Conservation (phyloP, 495 filamentous ascomycete species). For the Jackrogersella multiformis region DNA sequence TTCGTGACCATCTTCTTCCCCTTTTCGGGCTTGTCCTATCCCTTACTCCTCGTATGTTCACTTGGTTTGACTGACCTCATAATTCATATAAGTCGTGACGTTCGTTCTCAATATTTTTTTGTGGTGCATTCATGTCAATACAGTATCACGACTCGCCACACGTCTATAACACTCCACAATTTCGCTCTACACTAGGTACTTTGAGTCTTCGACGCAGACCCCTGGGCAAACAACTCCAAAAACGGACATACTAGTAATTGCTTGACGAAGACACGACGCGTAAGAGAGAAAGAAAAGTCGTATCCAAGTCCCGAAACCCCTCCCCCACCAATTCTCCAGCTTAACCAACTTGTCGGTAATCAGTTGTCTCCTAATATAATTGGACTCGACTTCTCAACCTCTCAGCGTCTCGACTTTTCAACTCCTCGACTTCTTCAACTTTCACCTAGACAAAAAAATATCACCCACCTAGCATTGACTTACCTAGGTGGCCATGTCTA, state of each 20-base stretch:
- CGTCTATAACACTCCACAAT: constrained; percentile 19
- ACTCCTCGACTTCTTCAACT: background rate
- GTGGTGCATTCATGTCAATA: constrained; percentile 1
- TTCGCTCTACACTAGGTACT: too few species aligned
- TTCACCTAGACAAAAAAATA: too few species aligned
- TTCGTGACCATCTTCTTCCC: constrained; percentile 21
- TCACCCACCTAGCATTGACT: background rate
- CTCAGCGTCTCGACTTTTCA: too few species aligned
- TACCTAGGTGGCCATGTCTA: constrained; percentile 29
- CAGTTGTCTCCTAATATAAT: constrained; percentile 2
- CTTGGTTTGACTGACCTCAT: background rate
- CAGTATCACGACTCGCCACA: constrained; percentile 5
- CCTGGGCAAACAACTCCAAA: constrained; percentile 12
- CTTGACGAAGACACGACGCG: constrained; percentile 22
- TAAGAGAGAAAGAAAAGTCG: constrained; percentile 14
- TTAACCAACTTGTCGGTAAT: constrained; percentile 1
- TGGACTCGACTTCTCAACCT: background rate
- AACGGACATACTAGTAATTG: constrained; percentile 17
- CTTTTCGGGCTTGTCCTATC: constrained; percentile 8
- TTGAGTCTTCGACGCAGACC: constrained; percentile 7
- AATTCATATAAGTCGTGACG: constrained; percentile 12
- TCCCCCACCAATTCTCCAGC: constrained; percentile 21
- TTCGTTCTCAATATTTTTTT: constrained; percentile 1
- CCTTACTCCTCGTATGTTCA: background rate
- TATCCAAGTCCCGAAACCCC: constrained; percentile 12